phyloP scores from a whole-genome alignment of 768 basidiomycete species.

The Stropharia rugosoannulata region DNA sequence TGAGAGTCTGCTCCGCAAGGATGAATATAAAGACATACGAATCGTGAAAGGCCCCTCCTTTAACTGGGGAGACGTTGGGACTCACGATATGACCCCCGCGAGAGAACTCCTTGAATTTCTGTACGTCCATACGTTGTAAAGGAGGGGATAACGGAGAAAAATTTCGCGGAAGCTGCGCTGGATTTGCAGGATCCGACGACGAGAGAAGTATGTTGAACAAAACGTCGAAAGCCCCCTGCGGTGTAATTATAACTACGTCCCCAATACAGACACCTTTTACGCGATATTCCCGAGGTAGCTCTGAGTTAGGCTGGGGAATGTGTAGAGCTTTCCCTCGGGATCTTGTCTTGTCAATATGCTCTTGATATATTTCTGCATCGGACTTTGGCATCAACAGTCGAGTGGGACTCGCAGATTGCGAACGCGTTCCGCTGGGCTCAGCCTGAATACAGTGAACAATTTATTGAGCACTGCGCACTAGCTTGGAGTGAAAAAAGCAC shows the following conservation, averaged over 20 bases:
- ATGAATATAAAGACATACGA: background rate
- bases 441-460: too few species aligned
- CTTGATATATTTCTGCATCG: constrained; percentile 3
- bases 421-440: too few species aligned
- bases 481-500: too few species aligned
- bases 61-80: background rate
- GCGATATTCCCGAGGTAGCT: constrained; percentile 20
- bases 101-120: constrained; percentile 1
- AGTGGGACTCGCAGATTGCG: background rate
- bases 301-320: constrained; percentile 28
- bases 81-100: constrained; percentile 1
- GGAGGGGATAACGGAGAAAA: constrained; percentile 5
- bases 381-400: background rate
- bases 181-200: constrained; percentile 14
- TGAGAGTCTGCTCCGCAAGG: too few species aligned
- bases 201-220: constrained; percentile 25
- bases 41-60: background rate
- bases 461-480: too few species aligned
- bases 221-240: constrained; percentile 29
- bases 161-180: constrained; percentile 22
- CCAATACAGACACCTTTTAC: constrained; percentile 30
- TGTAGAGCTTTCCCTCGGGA: constrained; percentile 32
- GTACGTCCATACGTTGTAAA: background rate
- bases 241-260: constrained; percentile 35
- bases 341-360: constrained; percentile 10